phyloP scores from a whole-genome alignment of 768 basidiomycete species.

The Boletus fagicola region DNA sequence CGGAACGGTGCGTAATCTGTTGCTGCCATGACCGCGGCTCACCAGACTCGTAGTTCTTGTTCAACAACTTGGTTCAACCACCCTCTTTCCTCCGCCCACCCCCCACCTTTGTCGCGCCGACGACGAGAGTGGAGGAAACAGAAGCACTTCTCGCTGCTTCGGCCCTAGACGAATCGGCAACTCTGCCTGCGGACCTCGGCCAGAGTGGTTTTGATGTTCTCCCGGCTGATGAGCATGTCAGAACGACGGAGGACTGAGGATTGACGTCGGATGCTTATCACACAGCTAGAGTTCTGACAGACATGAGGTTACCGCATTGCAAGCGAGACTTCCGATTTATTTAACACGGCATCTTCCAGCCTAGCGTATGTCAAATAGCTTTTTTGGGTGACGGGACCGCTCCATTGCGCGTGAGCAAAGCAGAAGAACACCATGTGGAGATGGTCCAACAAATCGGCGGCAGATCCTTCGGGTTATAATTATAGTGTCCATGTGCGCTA shows the following conservation, averaged over 20 bases:
- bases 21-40: conserved; percentile 4
- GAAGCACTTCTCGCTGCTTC: conserved; percentile 45
- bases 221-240: conserved; percentile 44
- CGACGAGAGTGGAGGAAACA: conserved; percentile 54
- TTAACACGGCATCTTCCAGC: background rate
- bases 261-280: background rate
- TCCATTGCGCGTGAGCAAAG: background rate
- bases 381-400: conserved; percentile 16
- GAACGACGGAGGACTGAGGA: conserved; percentile 16
- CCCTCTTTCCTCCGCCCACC: conserved; percentile 60
- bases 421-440: conserved; percentile 1
- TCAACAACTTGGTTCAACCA: conserved; percentile 74
- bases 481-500: background rate
- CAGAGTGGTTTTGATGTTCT: conserved; percentile 82
- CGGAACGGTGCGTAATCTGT: conserved; percentile 61
- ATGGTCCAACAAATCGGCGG: background rate
- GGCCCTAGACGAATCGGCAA: conserved; percentile 75
- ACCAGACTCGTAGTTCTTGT: conserved; percentile 62
- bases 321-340: background rate
- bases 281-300: background rate
- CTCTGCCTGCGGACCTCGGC: conserved; percentile 77
- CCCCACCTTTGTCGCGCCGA: conserved; percentile 28
- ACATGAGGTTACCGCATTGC: background rate
- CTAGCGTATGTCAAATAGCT: background rate
- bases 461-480: background rate